These are phyloP conservation scores for Lactarius hatsudake DNA, from an alignment of 768 basidiomycete species.

Conservation along the genomic window DNA sequence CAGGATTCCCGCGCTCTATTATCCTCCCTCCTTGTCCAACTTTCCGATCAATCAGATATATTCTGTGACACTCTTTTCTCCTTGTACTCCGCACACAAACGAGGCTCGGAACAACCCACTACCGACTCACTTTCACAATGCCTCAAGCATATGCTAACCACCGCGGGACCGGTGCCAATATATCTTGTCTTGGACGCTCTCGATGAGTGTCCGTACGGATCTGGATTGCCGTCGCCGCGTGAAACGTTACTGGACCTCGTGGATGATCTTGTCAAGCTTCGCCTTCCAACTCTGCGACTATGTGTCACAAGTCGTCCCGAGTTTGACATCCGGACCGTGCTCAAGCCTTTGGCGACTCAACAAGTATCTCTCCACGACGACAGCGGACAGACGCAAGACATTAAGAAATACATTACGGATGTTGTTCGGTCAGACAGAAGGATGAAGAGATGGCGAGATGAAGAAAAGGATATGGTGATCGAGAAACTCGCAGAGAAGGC, in stretches of 20 bases:
- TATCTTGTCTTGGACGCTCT: slow-evolving; percentile 1
- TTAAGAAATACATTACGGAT: background rate
- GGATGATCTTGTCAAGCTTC: background rate
- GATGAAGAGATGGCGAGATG: background rate
- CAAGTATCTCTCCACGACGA: background rate
- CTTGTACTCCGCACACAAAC: background rate
- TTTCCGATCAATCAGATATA: background rate
- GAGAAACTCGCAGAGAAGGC: background rate
- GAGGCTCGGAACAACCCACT: background rate
- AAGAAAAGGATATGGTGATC: background rate
- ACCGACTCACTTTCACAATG: background rate
- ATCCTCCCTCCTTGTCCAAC: background rate
- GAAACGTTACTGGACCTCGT: background rate
- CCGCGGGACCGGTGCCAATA: background rate
- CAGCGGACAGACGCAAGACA: background rate
- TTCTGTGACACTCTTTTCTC: background rate
- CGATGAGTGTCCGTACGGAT: background rate
- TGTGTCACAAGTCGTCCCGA: slow-evolving; percentile 1
- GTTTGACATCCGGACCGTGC: background rate
- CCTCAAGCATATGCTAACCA: background rate
- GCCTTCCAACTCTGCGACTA: background rate
- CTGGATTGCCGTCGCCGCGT: background rate
- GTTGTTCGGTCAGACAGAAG: background rate
- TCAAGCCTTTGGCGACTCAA: background rate
- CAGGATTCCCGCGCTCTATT: background rate